phyloP scores from a whole-genome alignment of 2,329 filamentous ascomycete genomes.

The Calcarisporium arbuscula region DNA sequence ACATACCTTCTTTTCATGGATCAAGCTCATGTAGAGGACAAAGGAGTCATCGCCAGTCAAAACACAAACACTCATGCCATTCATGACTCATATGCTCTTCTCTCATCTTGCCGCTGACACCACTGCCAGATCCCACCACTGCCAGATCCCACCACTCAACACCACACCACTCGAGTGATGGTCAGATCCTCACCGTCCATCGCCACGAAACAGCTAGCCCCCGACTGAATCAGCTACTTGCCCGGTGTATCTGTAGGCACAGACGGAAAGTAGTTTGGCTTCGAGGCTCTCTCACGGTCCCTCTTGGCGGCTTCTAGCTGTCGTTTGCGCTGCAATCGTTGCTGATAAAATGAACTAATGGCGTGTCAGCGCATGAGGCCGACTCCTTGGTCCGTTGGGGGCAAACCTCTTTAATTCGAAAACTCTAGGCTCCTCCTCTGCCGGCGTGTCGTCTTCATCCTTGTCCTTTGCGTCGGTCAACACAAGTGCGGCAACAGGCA shows the following conservation, averaged over 20 bases:
- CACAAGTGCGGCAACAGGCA: too few species aligned
- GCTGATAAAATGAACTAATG: constrained; percentile 73
- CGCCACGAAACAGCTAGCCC: not conserved
- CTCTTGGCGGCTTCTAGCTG: constrained; percentile 54
- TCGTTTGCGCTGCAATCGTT: constrained; percentile 68
- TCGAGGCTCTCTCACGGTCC: constrained; percentile 72
- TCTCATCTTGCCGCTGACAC: too few species aligned
- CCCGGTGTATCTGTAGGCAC: constrained; percentile 61
- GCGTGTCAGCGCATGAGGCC: not conserved
- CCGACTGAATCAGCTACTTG: constrained; percentile 11
- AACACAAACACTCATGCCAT: too few species aligned
- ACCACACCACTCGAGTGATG: constrained; percentile 3
- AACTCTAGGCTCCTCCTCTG: constrained; percentile 66
- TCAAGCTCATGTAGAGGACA: too few species aligned
- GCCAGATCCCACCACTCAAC: not conserved
- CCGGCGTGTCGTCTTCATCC: constrained; percentile 13
- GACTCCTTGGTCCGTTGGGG: not conserved
- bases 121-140: too few species aligned
- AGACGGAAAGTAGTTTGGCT: constrained; percentile 76
- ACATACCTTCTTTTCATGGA: too few species aligned
- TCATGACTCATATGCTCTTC: too few species aligned
- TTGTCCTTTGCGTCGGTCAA: too few species aligned
- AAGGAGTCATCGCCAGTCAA: too few species aligned
- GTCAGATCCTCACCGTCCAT: not conserved
- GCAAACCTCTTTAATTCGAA: constrained; percentile 75